phyloP scores from a whole-genome alignment of 2,329 filamentous ascomycete genomes.

The Bretziella fagacearum region DNA sequence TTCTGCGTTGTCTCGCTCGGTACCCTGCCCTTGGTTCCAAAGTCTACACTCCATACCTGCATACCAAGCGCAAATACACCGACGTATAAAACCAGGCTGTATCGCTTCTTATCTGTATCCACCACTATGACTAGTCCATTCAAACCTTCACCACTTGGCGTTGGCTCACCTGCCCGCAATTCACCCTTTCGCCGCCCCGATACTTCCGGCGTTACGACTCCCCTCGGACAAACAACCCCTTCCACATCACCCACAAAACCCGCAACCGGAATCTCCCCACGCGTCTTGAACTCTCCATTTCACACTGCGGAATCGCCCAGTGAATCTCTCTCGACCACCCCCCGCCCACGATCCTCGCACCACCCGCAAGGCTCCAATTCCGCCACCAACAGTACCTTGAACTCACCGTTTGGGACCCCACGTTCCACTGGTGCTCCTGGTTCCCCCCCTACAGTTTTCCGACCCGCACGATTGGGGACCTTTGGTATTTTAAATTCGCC shows the following conservation, averaged over 20 bases:
- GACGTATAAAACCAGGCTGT: neutral
- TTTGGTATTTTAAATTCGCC: constrained; percentile 6
- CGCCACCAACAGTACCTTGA: neutral
- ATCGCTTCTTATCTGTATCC: neutral
- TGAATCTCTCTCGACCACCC: neutral
- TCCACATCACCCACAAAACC: constrained; percentile 41
- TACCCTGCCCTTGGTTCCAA: neutral
- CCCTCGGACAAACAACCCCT: constrained; percentile 43
- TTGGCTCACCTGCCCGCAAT: constrained; percentile 47
- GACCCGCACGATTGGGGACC: neutral
- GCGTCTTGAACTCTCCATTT: constrained; percentile 27
- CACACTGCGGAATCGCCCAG: constrained; percentile 9
- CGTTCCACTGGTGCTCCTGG: neutral
- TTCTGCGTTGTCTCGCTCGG: neutral
- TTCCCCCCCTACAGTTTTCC: constrained; percentile 5
- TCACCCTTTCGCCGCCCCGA: constrained; percentile 48
- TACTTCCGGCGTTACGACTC: constrained; percentile 39
- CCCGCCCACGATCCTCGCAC: constrained; percentile 8
- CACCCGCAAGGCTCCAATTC: neutral
- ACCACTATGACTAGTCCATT: constrained; percentile 24
- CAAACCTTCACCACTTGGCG: constrained; percentile 55
- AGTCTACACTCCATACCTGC: neutral
- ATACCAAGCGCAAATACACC: neutral
- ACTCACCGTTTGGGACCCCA: constrained; percentile 11
- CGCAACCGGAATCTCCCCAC: constrained; percentile 10